Evolutionary conservation across 2,329 filamentous ascomycete species (phyloP).

Genomic region (Alternaria triticina): DNA sequence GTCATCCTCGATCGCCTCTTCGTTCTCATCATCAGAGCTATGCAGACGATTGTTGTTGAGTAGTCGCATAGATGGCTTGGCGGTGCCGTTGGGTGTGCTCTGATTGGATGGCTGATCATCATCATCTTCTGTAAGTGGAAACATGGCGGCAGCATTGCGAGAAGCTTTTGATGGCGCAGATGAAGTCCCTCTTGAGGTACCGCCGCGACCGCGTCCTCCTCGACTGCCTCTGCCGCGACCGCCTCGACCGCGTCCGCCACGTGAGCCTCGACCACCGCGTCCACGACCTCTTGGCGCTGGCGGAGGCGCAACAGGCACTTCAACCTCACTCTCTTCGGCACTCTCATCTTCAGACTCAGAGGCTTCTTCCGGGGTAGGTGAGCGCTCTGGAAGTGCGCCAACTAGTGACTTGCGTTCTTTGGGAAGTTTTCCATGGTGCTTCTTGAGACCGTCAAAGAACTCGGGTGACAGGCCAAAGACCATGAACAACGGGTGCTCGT

Average conservation of each 20-base stretch:
- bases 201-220: slow-evolving; percentile 38
- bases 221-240: slow-evolving; percentile 34
- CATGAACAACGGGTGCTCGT: slow-evolving; percentile 40
- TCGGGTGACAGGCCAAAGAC: slow-evolving; percentile 43
- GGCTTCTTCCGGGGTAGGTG: slow-evolving; percentile 24
- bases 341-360: slow-evolving; percentile 29
- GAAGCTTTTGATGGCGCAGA: slow-evolving; percentile 38
- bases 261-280: slow-evolving; percentile 36
- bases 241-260: slow-evolving; percentile 38
- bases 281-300: slow-evolving; percentile 32
- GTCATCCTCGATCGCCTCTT: slow-evolving; percentile 21
- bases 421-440: slow-evolving; percentile 34
- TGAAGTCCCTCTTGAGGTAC: slow-evolving; percentile 27
- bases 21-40: slow-evolving; percentile 26
- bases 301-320: slow-evolving; percentile 25
- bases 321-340: slow-evolving; percentile 32
- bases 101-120: slow-evolving; percentile 46
- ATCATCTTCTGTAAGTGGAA: slow-evolving; percentile 44
- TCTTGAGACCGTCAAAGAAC: slow-evolving; percentile 41
- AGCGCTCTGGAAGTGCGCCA: slow-evolving; percentile 15
- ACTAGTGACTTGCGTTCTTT: slow-evolving; percentile 28
- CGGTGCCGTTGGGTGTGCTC: slow-evolving; percentile 33
- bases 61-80: slow-evolving; percentile 35
- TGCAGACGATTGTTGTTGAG: slow-evolving; percentile 23
- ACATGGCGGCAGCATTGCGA: slow-evolving; percentile 41